A percentile compares a stretch with the other conserved stretches of the same genome.
phyloP scores from a whole-genome alignment of 345 rosid species.

The Gossypium longicalyx region DNA sequence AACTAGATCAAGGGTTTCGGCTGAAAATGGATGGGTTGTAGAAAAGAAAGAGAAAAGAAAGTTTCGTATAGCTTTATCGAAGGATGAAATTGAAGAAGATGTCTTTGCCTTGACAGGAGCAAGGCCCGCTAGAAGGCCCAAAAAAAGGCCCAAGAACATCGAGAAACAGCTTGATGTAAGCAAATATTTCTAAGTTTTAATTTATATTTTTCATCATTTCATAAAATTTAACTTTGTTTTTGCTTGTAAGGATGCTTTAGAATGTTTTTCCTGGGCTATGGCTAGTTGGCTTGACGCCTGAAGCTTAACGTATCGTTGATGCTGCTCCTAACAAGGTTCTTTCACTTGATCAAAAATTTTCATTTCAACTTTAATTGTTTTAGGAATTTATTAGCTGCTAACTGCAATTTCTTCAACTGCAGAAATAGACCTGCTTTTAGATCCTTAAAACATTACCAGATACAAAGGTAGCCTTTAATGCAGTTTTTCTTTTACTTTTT shows the following conservation, averaged over 20 bases:
- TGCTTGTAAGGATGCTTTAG: conserved; percentile 26
- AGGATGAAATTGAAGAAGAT: conserved; percentile 94
- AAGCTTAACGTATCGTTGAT: conserved; percentile 53
- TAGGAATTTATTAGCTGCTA: not conserved
- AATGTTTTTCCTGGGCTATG: conserved; percentile 72
- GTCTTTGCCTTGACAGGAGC: conserved; percentile 79
- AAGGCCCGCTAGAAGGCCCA: conserved; percentile 72
- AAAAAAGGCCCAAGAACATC: conserved; percentile 61
- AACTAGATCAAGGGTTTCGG: conserved; percentile 55
- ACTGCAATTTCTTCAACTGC: conserved; percentile 10
- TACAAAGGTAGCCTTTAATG: conserved; percentile 14
- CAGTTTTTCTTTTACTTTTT: not conserved
- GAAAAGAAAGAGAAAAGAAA: conserved; percentile 61
- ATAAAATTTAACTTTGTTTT: not conserved
- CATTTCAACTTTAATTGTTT: not conserved
- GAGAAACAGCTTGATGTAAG: conserved; percentile 83
- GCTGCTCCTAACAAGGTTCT: conserved; percentile 58
- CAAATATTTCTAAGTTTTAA: not conserved
- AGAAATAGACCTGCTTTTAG: conserved; percentile 24
- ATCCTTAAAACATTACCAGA: conserved; percentile 10
- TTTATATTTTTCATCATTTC: not conserved
- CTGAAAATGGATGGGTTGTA: conserved; percentile 40
- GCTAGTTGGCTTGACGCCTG: conserved; percentile 75
- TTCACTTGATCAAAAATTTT: conserved; percentile 9
- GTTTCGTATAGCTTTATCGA: conserved; percentile 67